These are phyloP conservation scores for Daldinia concentrica DNA, from an alignment of 495 filamentous ascomycete genomes.

Conservation along the genomic window DNA sequence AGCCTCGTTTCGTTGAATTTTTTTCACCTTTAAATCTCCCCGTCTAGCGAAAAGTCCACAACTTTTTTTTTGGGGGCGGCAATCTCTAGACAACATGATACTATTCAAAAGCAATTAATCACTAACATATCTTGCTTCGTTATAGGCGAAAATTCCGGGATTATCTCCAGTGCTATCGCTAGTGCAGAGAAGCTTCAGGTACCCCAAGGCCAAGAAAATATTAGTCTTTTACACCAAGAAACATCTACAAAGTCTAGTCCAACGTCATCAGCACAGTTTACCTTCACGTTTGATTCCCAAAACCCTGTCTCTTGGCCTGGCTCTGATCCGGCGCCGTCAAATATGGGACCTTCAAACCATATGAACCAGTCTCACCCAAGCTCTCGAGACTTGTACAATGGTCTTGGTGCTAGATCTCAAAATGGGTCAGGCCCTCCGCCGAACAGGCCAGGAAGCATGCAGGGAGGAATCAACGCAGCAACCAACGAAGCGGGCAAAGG, in stretches of 20 bases:
- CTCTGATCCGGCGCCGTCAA: constrained; percentile 65
- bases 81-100: neutral
- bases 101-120: constrained; percentile 7
- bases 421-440: constrained; percentile 20
- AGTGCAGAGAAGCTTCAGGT: constrained; percentile 79
- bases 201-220: constrained; percentile 71
- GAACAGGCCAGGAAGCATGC: constrained; percentile 16
- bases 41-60: neutral
- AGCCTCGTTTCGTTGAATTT: constrained; percentile 38
- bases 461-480: constrained; percentile 11
- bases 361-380: constrained; percentile 23
- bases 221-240: constrained; percentile 78
- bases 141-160: constrained; percentile 69
- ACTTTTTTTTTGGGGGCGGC: constrained; percentile 1
- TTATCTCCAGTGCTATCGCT: constrained; percentile 89
- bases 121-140: constrained; percentile 24
- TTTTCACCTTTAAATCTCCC: neutral
- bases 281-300: constrained; percentile 81
- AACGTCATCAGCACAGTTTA: constrained; percentile 76
- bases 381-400: constrained; percentile 21
- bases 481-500: constrained; percentile 24
- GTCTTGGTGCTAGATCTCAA: constrained; percentile 16
- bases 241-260: constrained; percentile 65
- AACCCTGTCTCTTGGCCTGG: constrained; percentile 62
- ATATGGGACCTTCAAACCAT: constrained; percentile 27